Base-by-base conservation (phyloP, 805 yeast genomes). In the Pichia heedii region DNA sequence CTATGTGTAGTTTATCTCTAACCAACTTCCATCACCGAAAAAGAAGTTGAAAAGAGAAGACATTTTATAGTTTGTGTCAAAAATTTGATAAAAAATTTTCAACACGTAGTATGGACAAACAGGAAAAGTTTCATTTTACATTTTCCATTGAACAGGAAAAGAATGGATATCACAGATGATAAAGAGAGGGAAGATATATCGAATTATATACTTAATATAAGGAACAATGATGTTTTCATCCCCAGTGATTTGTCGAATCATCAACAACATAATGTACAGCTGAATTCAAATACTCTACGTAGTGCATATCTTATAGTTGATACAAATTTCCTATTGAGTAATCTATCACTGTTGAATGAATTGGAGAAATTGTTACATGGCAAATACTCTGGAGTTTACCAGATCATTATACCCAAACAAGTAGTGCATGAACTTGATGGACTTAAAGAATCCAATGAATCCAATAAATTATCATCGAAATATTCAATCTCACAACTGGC, bases 401-500 rank as follows among this genome's bases (percentile, higher is more conserved):
- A 50, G 22, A 65, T 89, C 1, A 66, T 89, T 0, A 67, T 89
- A 4, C 97, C 97, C 0, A 64, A 64, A 5, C 74, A 79, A 1
- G 93, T 82, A 3, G 66, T 85, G 13, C 69, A 66, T 34, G 97
- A 89, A 56, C 67, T 89, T n/a, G 97, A 89, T 61, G 89, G 89
- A 0, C 65, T 89, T 49, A 89, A 89, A 55, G 65, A 58, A 3
- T 68, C 78, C 1, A 40, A 39, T 16, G 24, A 36, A 16, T 30
- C 34, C 7, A 18, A 29, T 30, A n/a, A 33, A 10, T 27, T 43
- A 10, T 40, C 44, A 8, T 43, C 47, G 5, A 24, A 22, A 13
- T 45, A 46, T 18, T 46, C 50, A 4, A 49, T 58, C 19, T 59
- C 78, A 0, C 18, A 19, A 11, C 68, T 82, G 10, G 79, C 84